These are phyloP conservation scores for Lepidium didymum DNA, from an alignment of 345 rosid genomes.

Conservation along the genomic window DNA sequence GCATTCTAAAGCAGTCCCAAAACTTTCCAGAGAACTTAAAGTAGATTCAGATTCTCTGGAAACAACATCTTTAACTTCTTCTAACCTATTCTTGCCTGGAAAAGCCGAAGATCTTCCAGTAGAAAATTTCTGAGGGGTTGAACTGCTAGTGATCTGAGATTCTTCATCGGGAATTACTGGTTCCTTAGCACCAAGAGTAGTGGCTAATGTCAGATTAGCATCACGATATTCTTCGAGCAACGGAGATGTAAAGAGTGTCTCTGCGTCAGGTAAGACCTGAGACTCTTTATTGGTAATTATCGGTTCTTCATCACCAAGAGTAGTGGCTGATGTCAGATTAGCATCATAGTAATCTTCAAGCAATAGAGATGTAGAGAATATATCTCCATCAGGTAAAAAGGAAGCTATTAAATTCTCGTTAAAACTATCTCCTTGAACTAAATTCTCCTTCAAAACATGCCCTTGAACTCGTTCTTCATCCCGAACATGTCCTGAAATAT, in stretches of 20 bases:
- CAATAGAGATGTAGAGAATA: conserved; percentile 1
- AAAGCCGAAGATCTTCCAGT: background rate
- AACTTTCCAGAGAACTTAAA: conserved; percentile 8
- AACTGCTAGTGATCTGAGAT: background rate
- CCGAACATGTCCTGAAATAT: background rate
- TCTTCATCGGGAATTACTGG: background rate
- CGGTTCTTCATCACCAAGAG: background rate
- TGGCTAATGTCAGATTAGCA: conserved; percentile 12
- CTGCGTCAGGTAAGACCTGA: background rate
- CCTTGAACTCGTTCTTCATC: conserved; percentile 23
- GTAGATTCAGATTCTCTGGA: conserved; percentile 15
- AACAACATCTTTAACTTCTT: conserved; percentile 3
- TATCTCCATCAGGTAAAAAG: conserved; percentile 19
- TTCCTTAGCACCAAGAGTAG: conserved; percentile 4
- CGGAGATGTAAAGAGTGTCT: background rate
- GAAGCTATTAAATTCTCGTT: conserved; percentile 16
- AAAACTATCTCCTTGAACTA: background rate
- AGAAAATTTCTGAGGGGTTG: background rate
- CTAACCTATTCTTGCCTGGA: background rate
- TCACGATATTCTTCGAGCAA: conserved; percentile 5
- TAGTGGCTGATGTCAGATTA: conserved; percentile 10
- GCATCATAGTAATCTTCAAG: conserved; percentile 2
- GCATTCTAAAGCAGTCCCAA: conserved; percentile 1
- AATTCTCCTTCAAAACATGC: conserved; percentile 4
- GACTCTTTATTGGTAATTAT: conserved; percentile 1